Conservation (phyloP, 1,284 basidiomycete species). For the Heterobasidion occidentale region DNA sequence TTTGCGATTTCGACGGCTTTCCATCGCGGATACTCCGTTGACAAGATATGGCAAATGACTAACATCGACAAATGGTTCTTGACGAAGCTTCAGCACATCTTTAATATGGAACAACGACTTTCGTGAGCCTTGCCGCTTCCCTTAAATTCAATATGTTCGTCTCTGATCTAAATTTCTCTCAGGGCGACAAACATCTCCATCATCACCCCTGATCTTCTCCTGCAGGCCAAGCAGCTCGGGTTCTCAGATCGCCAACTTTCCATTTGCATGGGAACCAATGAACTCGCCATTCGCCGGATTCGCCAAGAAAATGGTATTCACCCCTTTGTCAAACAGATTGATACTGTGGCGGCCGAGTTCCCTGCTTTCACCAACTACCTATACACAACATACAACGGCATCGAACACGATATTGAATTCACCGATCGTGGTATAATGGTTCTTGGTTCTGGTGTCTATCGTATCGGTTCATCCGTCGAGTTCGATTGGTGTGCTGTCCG, state of each 20-base stretch:
- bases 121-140: slow-evolving; percentile 39
- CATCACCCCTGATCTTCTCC: slow-evolving; percentile 61
- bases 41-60: slow-evolving; percentile 95
- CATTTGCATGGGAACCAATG: slow-evolving; percentile 73
- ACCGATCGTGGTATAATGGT: slow-evolving; percentile 94
- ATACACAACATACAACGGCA: slow-evolving; percentile 95
- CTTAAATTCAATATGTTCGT: not conserved
- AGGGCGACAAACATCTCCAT: slow-evolving; percentile 66
- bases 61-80: slow-evolving; percentile 99
- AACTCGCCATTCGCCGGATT: slow-evolving; percentile 81
- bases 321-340: slow-evolving; percentile 98
- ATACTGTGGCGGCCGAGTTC: slow-evolving; percentile 98
- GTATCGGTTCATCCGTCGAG: slow-evolving; percentile 98
- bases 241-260: slow-evolving; percentile 95
- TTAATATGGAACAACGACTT: slow-evolving; percentile 71
- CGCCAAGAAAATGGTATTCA: slow-evolving; percentile 80
- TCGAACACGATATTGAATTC: slow-evolving; percentile 88
- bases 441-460: slow-evolving; percentile 95
- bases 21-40: slow-evolving; percentile 85
- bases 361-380: slow-evolving; percentile 98
- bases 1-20: slow-evolving; percentile 90
- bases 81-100: slow-evolving; percentile 79
- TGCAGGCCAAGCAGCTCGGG: slow-evolving; percentile 89
- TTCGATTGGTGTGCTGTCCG: slow-evolving; percentile 99
- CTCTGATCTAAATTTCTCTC: not conserved